Percentiles rank a stretch among this genome's conserved stretches.
Conservation (phyloP, 129 eudicot species). For the Logfia minima region DNA sequence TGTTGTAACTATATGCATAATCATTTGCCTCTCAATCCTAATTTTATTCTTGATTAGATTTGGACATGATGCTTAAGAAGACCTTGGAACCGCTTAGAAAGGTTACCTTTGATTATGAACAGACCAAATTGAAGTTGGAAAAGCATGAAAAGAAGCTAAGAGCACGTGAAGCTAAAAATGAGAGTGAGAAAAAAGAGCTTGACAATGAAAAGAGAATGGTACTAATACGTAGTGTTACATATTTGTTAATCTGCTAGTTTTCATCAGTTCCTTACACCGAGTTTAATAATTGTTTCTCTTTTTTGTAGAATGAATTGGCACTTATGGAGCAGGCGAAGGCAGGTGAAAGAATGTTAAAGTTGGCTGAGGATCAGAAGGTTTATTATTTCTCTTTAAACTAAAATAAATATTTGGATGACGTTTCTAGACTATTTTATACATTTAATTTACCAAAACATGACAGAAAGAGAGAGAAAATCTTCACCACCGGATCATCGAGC, state of each 20-base stretch:
- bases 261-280: neutral
- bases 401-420: neutral
- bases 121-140: conserved; percentile 41
- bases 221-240: conserved; percentile 5
- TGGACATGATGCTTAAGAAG: conserved; percentile 40
- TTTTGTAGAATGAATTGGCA: conserved; percentile 59
- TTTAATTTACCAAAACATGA: conserved; percentile 1
- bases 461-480: conserved; percentile 64
- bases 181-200: conserved; percentile 56
- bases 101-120: conserved; percentile 43
- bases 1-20: neutral
- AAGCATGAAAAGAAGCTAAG: conserved; percentile 44
- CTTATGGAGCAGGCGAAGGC: conserved; percentile 56
- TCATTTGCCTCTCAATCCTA: neutral
- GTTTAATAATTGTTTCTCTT: neutral
- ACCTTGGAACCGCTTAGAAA: conserved; percentile 36
- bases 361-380: conserved; percentile 36
- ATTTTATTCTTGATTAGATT: conserved; percentile 25
- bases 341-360: conserved; percentile 51
- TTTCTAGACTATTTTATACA: conserved; percentile 2
- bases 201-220: conserved; percentile 55
- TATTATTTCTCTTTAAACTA: neutral
- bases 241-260: neutral
- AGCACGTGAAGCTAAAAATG: conserved; percentile 51
- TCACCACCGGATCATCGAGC: conserved; percentile 44